These are phyloP conservation scores for Sanghuangporus baumii DNA, from an alignment of 1,284 basidiomycete species.

Conservation along the genomic window DNA sequence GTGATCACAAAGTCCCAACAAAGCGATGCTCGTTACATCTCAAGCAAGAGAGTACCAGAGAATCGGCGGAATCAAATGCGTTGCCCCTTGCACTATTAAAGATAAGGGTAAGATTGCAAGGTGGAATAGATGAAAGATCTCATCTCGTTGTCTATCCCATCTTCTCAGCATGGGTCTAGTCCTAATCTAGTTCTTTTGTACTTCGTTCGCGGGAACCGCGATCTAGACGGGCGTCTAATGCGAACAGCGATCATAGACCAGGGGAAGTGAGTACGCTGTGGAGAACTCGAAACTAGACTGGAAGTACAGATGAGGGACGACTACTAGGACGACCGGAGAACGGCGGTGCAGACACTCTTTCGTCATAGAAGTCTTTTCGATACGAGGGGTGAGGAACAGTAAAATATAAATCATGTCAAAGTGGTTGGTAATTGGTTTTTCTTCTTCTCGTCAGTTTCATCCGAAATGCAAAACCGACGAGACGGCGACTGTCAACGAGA, in stretches of 20 bases:
- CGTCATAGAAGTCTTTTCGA: too few species aligned
- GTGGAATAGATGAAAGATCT: neutral
- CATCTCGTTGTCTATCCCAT: neutral
- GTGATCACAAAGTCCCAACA: neutral
- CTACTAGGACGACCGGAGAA: too few species aligned
- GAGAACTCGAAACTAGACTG: too few species aligned
- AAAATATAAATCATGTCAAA: neutral
- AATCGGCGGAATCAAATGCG: neutral
- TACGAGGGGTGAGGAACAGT: neutral
- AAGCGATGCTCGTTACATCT: neutral
- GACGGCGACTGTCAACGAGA: neutral
- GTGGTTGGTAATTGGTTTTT: neutral
- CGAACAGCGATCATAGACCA: too few species aligned
- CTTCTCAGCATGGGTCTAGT: too few species aligned
- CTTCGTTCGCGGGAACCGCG: too few species aligned
- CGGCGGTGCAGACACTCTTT: too few species aligned
- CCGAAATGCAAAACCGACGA: neutral
- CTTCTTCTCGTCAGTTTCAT: neutral
- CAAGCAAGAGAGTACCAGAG: neutral
- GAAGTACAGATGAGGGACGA: too few species aligned
- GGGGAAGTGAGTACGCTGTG: too few species aligned
- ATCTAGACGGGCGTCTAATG: too few species aligned
- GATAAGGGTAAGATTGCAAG: neutral
- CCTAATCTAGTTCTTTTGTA: too few species aligned
- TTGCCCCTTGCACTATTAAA: neutral